Evolutionary conservation across 2,329 filamentous ascomycete genomes (phyloP), one percentile per base, ranked within the genome.

Genomic region (Xylariaceae sp.): DNA sequence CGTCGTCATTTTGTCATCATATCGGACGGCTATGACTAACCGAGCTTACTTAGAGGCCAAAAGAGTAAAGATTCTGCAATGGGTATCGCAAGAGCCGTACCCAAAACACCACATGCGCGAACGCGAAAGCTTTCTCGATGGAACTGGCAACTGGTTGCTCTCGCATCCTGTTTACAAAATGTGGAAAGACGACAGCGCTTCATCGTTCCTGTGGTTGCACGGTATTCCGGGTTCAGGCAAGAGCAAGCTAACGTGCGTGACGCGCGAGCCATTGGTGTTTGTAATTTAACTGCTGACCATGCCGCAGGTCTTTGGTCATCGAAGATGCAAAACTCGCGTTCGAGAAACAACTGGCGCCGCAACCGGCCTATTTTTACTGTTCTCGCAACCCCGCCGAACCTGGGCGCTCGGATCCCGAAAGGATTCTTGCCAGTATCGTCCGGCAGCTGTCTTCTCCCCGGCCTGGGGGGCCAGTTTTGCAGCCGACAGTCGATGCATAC

Each of bases 101-200:
- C 18, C 2, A 19, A 8, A 21, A 22, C 22, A 47, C 18, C 32
- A 47, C 16, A 47, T 37, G 13, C 18, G 18, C 19, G 32, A 37
- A 37, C 45, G 32, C 10, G 7, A 39, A 37, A n/a, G 8, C 4
- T 18, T 46, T 34, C 16, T 53, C 21, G 9, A 26, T 16, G 44
- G 44, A 18, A 53, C 37, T 19, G 37, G 44, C 13, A 22, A 47
- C 13, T 53, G 50, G 50, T n/a, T 53, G 15, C 41, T 47, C 15
- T 43, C 26, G 1, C 19, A 47, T 37, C 15, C 44, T 7, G 15
- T 16, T 22, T 53, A 22, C 37, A 39, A 29, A 22, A 29, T 22
- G 22, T 53, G 39, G 44, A 47, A 53, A n/a, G 15, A 43, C 18
- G 37, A 47, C 9, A 53, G 51, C 30, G 44, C 51, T n/a, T 53